Base-by-base conservation (phyloP, 495 filamentous ascomycete species). In the Sordaria brevicollis region DNA sequence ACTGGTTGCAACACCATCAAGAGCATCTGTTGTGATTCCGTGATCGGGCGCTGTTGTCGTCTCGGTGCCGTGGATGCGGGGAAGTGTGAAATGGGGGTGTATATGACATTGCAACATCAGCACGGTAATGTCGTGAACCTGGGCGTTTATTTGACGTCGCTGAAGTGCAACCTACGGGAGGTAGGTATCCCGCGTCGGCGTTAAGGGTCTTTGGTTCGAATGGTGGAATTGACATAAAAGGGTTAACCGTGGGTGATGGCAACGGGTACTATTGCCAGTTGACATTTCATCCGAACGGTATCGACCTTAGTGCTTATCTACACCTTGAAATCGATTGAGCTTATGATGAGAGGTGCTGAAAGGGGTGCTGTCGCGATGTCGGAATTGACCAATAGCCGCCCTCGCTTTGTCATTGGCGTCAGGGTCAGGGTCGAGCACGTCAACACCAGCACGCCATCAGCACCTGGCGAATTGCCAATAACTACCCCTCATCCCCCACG, bases 371-470 rank as follows among this genome's bases (percentile, higher is more conserved):
- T 29, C 21, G 49, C 21, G 21, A 57, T 29, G 21, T 15, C 25
- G 6, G 15, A 65, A 68, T 36, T 70, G 65, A 38, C 68, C 73
- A 69, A 73, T 71, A 21, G 65, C 5, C 35, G 29, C 3, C 3
- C 9, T 31, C 19, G 29, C 6, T 35, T n/a, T 66, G 21, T 57
- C 49, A 49, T 66, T 74, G 57, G 69, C 72, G 72, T 71, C 70
- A 76, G 67, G n/a, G 38, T 29, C 43, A 33, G 35, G 43, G 57
- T 15, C 39, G 67, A 76, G 69, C 73, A 76, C 75, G 75, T 67
- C 62, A 62, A 62, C 49, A 62, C 75, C 70, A 73, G 74, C 71
- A 73, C 75, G 75, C 57, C 67, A 76, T 75, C 25, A 25, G 33
- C 15, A 17, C 21, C 34, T 33, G 49, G 49, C 49, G 13, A 31